Evolutionary conservation across 352 stramenopile species (phyloP).

Genomic region (Lagenidium giganteum): DNA sequence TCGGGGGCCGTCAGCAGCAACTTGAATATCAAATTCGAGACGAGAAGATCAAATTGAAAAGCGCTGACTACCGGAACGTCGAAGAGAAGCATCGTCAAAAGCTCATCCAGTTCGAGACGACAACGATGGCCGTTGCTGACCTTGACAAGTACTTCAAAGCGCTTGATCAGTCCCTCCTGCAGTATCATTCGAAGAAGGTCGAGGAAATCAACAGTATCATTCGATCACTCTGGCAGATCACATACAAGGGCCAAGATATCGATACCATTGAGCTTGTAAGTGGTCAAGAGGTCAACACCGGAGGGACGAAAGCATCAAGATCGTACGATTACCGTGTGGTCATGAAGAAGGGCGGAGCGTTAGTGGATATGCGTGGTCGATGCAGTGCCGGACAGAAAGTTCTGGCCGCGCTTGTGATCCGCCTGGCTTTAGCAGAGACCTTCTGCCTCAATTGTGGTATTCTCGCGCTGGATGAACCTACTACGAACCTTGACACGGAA

Average conservation of each 20-base stretch:
- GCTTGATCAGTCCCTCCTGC: constrained; percentile 93
- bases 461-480: constrained; percentile 98
- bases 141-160: constrained; percentile 97
- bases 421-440: constrained; percentile 96
- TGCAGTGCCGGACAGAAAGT: constrained; percentile 98
- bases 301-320: constrained; percentile 34
- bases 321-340: constrained; percentile 99
- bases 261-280: constrained; percentile 98
- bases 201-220: constrained; percentile 99
- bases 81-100: constrained; percentile 92
- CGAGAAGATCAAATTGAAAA: constrained; percentile 47
- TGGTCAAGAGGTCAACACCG: constrained; percentile 78
- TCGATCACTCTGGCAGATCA: constrained; percentile 96
- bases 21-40: constrained; percentile 53
- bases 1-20: constrained; percentile 49
- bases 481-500: constrained; percentile 95
- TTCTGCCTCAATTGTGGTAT: constrained; percentile 99
- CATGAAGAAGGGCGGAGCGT: constrained; percentile 95
- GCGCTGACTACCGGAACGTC: constrained; percentile 87
- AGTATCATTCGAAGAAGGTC: constrained; percentile 99
- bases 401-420: constrained; percentile 95
- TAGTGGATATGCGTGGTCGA: constrained; percentile 98
- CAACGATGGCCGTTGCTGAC: constrained; percentile 93
- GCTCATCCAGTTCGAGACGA: constrained; percentile 96
- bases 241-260: constrained; percentile 99